A percentile compares a stretch with the other conserved stretches of the same genome.
Conservation (phyloP, 495 filamentous ascomycete species). For the Penicillium steckii region DNA sequence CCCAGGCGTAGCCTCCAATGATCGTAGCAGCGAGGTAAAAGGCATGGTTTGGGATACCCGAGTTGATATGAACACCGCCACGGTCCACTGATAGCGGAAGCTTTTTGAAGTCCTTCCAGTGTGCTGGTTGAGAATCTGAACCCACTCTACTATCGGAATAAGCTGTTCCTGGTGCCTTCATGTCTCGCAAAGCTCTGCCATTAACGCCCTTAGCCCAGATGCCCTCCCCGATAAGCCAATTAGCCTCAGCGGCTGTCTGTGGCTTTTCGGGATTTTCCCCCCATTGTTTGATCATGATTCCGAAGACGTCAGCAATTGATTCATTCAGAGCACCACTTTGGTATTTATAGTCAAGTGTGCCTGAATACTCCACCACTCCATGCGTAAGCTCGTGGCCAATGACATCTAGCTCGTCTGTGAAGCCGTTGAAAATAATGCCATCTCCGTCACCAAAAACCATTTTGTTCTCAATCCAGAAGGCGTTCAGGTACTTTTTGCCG, state of each 20-base stretch:
- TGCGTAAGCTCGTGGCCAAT: not conserved
- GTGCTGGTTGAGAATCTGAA: slow-evolving; percentile 44
- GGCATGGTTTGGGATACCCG: slow-evolving; percentile 53
- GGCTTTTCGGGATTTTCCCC: slow-evolving; percentile 11
- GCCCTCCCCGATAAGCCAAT: slow-evolving; percentile 53
- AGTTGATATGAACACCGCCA: slow-evolving; percentile 51
- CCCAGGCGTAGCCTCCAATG: slow-evolving; percentile 51
- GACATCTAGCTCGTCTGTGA: not conserved
- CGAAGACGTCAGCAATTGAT: slow-evolving; percentile 52
- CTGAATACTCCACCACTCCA: not conserved
- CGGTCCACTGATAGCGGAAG: slow-evolving; percentile 12
- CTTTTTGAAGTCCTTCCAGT: slow-evolving; percentile 35
- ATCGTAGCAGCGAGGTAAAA: slow-evolving; percentile 44
- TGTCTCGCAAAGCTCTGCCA: slow-evolving; percentile 44
- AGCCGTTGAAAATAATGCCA: not conserved
- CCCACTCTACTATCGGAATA: slow-evolving; percentile 46
- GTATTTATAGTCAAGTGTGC: not conserved
- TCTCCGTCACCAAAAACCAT: not conserved
- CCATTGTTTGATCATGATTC: slow-evolving; percentile 52
- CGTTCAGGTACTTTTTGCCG: not conserved
- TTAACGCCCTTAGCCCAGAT: slow-evolving; percentile 42
- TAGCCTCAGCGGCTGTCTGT: slow-evolving; percentile 20
- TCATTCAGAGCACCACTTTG: slow-evolving; percentile 47
- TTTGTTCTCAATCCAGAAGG: not conserved
- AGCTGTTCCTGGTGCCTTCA: slow-evolving; percentile 51